Conservation (phyloP, 129 eudicot species). For the Flaveria linearis region DNA sequence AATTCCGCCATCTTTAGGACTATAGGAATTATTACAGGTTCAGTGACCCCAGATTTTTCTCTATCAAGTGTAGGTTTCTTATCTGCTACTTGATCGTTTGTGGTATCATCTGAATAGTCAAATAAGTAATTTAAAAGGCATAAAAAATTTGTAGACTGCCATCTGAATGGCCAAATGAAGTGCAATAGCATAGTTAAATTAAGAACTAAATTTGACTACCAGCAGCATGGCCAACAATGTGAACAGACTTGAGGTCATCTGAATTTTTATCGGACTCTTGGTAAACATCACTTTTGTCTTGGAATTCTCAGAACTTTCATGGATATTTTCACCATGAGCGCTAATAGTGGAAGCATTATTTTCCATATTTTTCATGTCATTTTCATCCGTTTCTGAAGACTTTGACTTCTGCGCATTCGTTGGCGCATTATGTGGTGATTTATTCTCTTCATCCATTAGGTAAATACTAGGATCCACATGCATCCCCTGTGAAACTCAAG, state of each 20-base stretch:
- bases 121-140: slow-evolving; percentile 16
- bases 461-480: slow-evolving; percentile 98
- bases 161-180: slow-evolving; percentile 14
- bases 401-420: slow-evolving; percentile 45
- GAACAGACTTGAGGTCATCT: slow-evolving; percentile 48
- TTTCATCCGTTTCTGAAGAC: slow-evolving; percentile 29
- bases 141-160: not conserved
- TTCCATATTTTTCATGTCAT: slow-evolving; percentile 34
- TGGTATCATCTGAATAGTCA: slow-evolving; percentile 49
- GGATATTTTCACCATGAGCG: slow-evolving; percentile 35
- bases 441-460: slow-evolving; percentile 91
- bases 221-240: slow-evolving; percentile 40
- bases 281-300: slow-evolving; percentile 34
- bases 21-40: slow-evolving; percentile 88
- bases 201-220: slow-evolving; percentile 44
- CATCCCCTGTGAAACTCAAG: slow-evolving; percentile 60
- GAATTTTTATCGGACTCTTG: slow-evolving; percentile 41
- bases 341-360: slow-evolving; percentile 28
- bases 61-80: slow-evolving; percentile 41
- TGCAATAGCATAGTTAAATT: slow-evolving; percentile 22
- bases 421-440: slow-evolving; percentile 45
- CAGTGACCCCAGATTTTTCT: slow-evolving; percentile 72
- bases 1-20: slow-evolving; percentile 93
- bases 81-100: slow-evolving; percentile 51
- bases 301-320: slow-evolving; percentile 25